Evolutionary conservation across 192 early-diverging fungal species (phyloP).

Genomic region (Endogone sp.): DNA sequence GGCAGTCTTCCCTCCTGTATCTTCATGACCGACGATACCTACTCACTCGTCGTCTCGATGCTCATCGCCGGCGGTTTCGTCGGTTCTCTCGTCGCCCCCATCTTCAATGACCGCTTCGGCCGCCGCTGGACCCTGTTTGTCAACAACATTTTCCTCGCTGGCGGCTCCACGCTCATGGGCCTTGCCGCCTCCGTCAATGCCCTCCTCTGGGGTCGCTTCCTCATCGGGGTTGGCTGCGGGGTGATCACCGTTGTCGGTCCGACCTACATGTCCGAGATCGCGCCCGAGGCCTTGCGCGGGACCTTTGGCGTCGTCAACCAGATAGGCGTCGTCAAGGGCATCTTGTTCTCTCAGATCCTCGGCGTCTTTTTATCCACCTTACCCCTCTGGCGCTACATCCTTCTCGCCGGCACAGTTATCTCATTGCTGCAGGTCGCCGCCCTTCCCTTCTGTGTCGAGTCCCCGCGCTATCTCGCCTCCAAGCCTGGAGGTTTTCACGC

Average conservation of each 20-base stretch:
- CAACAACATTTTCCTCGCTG: slow-evolving; percentile 61
- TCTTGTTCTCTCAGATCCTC: slow-evolving; percentile 69
- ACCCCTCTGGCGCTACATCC: slow-evolving; percentile 69
- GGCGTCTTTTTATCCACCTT: slow-evolving; percentile 59
- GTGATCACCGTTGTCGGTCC: slow-evolving; percentile 74
- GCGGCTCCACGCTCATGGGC: slow-evolving; percentile 61
- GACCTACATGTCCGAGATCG: slow-evolving; percentile 75
- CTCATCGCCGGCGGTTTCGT: slow-evolving; percentile 70
- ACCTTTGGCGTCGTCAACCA: slow-evolving; percentile 82
- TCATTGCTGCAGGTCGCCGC: slow-evolving; percentile 61
- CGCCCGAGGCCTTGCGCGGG: slow-evolving; percentile 65
- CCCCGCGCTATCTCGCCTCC: slow-evolving; percentile 64
- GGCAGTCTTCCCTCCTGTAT: slow-evolving; percentile 57
- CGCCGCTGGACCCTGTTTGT: slow-evolving; percentile 60
- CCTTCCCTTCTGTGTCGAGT: slow-evolving; percentile 76
- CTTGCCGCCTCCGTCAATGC: slow-evolving; percentile 42
- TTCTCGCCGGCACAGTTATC: slow-evolving; percentile 54
- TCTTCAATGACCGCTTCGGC: slow-evolving; percentile 62
- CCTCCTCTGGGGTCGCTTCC: slow-evolving; percentile 63
- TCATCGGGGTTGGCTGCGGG: slow-evolving; percentile 77
- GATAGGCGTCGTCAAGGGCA: slow-evolving; percentile 76
- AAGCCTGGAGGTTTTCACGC: slow-evolving; percentile 40
- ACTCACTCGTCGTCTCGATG: slow-evolving; percentile 53
- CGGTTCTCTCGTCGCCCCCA: slow-evolving; percentile 67
- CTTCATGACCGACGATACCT: slow-evolving; percentile 60